A percentile compares a stretch with the other conserved stretches of the same genome.
phyloP scores from a whole-genome alignment of 257 asterid species.

The Penstemon eatonii region DNA sequence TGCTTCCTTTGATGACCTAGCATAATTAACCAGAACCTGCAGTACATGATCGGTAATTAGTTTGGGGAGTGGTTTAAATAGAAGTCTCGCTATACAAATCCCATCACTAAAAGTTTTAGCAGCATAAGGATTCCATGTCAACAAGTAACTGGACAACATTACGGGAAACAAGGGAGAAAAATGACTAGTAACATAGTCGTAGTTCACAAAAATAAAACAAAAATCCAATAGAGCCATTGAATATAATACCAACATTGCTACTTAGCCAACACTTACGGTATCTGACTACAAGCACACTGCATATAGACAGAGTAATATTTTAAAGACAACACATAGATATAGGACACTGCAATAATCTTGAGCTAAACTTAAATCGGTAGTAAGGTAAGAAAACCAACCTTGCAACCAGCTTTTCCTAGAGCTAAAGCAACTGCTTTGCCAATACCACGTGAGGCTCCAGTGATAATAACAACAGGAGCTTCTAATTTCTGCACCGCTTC shows the following conservation, averaged over 20 bases:
- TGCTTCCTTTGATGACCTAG: slow-evolving; percentile 74
- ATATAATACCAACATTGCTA: not conserved
- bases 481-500: slow-evolving; percentile 43
- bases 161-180: not conserved
- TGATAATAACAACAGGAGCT: slow-evolving; percentile 54
- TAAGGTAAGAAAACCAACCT: slow-evolving; percentile 36
- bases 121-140: not conserved
- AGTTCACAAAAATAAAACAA: not conserved
- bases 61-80: not conserved
- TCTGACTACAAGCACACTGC: not conserved
- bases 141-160: not conserved
- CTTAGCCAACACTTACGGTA: not conserved
- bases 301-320: not conserved
- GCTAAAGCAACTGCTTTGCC: slow-evolving; percentile 65
- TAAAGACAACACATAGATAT: not conserved
- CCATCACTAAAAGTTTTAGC: not conserved
- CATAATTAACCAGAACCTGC: slow-evolving; percentile 68
- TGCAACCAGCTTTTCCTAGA: slow-evolving; percentile 65
- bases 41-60: slow-evolving; percentile 20
- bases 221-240: not conserved
- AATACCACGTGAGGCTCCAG: slow-evolving; percentile 72
- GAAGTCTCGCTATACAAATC: not conserved
- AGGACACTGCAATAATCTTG: not conserved
- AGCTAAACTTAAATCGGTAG: not conserved
- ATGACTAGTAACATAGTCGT: not conserved